phyloP scores from a whole-genome alignment of 148 eudicot species.

The Rheum nobile region DNA sequence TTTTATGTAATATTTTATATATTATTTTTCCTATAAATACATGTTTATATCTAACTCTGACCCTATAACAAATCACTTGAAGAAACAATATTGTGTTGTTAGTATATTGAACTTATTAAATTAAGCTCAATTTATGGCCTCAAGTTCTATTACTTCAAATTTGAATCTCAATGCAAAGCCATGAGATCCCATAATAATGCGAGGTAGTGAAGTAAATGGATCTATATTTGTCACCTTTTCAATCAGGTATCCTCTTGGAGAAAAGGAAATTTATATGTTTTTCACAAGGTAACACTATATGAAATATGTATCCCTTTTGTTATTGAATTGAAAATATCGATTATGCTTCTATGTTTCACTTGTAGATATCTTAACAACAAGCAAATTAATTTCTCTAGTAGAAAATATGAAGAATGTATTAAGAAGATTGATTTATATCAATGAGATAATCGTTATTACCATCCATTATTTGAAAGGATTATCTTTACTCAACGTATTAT shows the following conservation, averaged over 20 bases:
- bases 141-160: background rate
- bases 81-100: too few relatives aligned
- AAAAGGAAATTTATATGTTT: background rate
- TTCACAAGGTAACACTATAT: background rate
- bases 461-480: background rate
- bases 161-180: background rate
- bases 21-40: too few relatives aligned
- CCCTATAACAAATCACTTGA: too few relatives aligned
- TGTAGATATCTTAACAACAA: too few relatives aligned
- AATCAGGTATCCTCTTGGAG: background rate
- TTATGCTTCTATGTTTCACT: too few relatives aligned
- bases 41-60: too few relatives aligned
- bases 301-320: background rate
- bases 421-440: background rate
- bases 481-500: background rate
- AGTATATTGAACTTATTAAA: too few relatives aligned
- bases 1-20: too few relatives aligned
- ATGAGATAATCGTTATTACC: background rate
- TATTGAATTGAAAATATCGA: background rate
- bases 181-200: background rate
- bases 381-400: too few relatives aligned
- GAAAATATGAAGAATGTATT: background rate
- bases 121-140: background rate
- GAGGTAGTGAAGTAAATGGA: background rate
- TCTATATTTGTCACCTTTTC: background rate